A percentile compares a stretch with the other conserved stretches of the same genome.
Evolutionary conservation across 2,329 filamentous ascomycete species (phyloP).

Genomic region (Leptographium lundbergii): DNA sequence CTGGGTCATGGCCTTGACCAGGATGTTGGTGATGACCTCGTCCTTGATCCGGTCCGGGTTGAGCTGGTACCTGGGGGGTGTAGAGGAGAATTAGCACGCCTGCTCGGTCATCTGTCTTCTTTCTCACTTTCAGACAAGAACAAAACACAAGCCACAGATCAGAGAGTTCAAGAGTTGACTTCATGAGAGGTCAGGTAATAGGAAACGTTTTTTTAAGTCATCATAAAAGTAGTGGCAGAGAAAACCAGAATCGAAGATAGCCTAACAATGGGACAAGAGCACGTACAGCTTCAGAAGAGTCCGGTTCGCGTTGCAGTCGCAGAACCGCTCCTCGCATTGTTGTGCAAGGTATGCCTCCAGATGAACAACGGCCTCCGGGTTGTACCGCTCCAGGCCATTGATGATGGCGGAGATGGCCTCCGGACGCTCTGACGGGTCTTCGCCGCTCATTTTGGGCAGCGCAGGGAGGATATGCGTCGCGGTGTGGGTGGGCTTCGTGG

Average conservation of each 20-base stretch:
- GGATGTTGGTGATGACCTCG: conserved; percentile 96
- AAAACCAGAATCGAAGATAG: neutral
- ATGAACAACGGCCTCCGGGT: conserved; percentile 84
- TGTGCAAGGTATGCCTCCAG: conserved; percentile 91
- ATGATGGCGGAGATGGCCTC: conserved; percentile 88
- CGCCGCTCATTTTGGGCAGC: conserved; percentile 47
- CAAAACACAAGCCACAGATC: conserved; percentile 27
- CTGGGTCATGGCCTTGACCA: conserved; percentile 94
- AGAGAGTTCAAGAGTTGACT: conserved; percentile 60
- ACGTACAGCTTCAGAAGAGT: conserved; percentile 95
- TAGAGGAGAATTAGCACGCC: neutral
- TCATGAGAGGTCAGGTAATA: conserved; percentile 87
- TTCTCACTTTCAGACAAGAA: neutral
- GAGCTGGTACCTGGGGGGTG: conserved; percentile 74
- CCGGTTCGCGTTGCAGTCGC: conserved; percentile 94
- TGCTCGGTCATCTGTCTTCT: neutral
- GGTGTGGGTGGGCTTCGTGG: neutral
- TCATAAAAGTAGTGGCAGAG: conserved; percentile 36
- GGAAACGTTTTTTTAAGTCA: conserved; percentile 93
- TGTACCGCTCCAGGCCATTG: conserved; percentile 95
- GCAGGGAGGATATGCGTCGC: neutral
- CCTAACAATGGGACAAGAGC: neutral
- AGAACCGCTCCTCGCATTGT: conserved; percentile 90
- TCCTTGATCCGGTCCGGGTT: conserved; percentile 96
- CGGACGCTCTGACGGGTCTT: conserved; percentile 84